Percentiles rank a stretch among this genome's conserved stretches.
These are phyloP conservation scores for Terana coerulea DNA, from an alignment of 768 basidiomycete species.

Conservation along the genomic window DNA sequence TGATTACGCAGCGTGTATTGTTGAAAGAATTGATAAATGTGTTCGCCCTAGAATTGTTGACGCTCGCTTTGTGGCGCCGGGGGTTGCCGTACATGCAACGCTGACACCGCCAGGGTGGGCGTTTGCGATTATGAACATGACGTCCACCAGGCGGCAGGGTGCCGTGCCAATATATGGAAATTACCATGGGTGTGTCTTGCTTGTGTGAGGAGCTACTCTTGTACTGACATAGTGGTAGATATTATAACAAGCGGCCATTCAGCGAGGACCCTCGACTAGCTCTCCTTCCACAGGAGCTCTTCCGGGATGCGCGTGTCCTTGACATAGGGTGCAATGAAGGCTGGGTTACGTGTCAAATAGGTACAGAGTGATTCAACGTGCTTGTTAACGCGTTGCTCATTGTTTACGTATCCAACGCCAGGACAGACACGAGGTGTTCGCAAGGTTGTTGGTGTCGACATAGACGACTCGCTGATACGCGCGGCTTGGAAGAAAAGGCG, in stretches of 20 bases:
- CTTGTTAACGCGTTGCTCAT: constrained; percentile 3
- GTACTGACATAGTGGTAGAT: constrained; percentile 36
- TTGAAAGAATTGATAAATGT: too few relatives aligned
- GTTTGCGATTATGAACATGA: background rate
- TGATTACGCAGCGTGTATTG: too few relatives aligned
- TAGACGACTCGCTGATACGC: constrained; percentile 72
- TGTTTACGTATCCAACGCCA: constrained; percentile 24
- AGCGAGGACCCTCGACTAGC: constrained; percentile 61
- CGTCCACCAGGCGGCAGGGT: background rate
- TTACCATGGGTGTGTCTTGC: constrained; percentile 58
- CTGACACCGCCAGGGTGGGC: too few relatives aligned
- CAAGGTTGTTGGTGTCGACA: constrained; percentile 81
- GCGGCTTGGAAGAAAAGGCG: constrained; percentile 72
- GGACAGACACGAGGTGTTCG: constrained; percentile 61
- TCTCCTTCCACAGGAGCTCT: constrained; percentile 51
- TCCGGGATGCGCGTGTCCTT: constrained; percentile 57
- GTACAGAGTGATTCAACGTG: constrained; percentile 31
- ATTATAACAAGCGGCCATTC: constrained; percentile 72
- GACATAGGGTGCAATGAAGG: constrained; percentile 91
- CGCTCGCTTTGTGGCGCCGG: too few relatives aligned
- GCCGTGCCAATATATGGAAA: constrained; percentile 59
- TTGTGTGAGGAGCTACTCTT: background rate
- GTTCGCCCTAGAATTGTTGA: too few relatives aligned
- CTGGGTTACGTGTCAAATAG: constrained; percentile 83
- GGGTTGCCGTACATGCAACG: too few relatives aligned